Percentiles rank a stretch among this genome's conserved stretches.
phyloP scores from a whole-genome alignment of 208 protist genomes.

The Acanthamoeba divionensis region DNA sequence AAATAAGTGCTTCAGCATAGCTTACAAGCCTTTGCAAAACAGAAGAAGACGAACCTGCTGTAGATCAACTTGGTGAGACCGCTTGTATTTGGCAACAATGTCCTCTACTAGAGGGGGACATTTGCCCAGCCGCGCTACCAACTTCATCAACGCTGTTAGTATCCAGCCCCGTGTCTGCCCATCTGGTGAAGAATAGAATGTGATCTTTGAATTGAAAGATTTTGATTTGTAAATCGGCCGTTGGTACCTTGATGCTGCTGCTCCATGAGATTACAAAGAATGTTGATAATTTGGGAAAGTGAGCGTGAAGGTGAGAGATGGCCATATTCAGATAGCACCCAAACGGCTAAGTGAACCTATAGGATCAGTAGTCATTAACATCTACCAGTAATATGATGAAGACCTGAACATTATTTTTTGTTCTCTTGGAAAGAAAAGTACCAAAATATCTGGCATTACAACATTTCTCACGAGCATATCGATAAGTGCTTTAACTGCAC shows the following conservation, averaged over 20 bases:
- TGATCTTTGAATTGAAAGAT: background rate
- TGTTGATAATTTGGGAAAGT: conserved; percentile 14
- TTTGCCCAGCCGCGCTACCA: conserved; percentile 43
- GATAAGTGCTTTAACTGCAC: conserved; percentile 83
- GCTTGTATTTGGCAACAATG: conserved; percentile 1
- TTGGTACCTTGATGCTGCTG: background rate
- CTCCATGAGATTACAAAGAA: background rate
- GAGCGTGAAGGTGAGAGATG: conserved; percentile 75
- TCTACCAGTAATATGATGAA: background rate
- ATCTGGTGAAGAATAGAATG: background rate
- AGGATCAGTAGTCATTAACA: conserved; percentile 76
- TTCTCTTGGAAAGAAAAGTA: background rate
- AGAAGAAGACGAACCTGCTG: background rate
- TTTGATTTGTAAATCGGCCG: background rate
- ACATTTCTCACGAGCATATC: conserved; percentile 73
- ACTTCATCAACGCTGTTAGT: conserved; percentile 64
- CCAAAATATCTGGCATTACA: background rate
- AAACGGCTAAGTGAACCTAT: conserved; percentile 82
- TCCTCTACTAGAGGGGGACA: background rate
- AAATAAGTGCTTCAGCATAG: too few relatives aligned
- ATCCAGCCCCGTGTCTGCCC: conserved; percentile 59
- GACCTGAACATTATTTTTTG: background rate
- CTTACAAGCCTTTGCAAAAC: too few relatives aligned
- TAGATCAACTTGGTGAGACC: background rate
- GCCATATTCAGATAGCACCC: conserved; percentile 92